Conservation (phyloP, 2,329 filamentous ascomycete species). For the Plectosphaerella sp. region DNA sequence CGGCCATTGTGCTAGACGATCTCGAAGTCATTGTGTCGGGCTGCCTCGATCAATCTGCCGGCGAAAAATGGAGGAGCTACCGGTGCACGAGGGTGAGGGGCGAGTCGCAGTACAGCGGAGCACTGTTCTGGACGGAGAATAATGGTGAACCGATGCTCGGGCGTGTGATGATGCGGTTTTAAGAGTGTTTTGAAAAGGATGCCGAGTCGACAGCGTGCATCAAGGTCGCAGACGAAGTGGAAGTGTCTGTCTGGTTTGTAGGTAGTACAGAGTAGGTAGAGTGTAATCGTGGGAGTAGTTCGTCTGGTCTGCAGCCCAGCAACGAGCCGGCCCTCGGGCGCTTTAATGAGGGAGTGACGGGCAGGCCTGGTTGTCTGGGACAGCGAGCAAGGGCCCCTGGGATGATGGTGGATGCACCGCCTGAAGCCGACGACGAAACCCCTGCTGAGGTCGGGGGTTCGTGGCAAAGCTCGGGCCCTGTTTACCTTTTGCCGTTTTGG, state of each 20-base stretch:
- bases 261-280: neutral
- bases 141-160: neutral
- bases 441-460: conserved; percentile 7
- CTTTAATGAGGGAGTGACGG: conserved; percentile 8
- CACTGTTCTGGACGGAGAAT: conserved; percentile 1
- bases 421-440: conserved; percentile 24
- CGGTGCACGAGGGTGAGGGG: too few species aligned
- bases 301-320: neutral
- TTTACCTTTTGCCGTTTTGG: conserved; percentile 34
- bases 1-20: conserved; percentile 38
- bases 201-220: too few species aligned
- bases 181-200: too few species aligned
- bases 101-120: neutral
- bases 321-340: neutral
- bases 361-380: conserved; percentile 12
- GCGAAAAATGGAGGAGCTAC: too few species aligned
- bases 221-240: too few species aligned
- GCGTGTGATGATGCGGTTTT: too few species aligned
- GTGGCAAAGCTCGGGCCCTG: conserved; percentile 27
- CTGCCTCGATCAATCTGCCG: too few species aligned
- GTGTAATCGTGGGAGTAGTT: neutral
- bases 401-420: conserved; percentile 17
- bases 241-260: conserved; percentile 1
- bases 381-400: conserved; percentile 5
- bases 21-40: conserved; percentile 8